Conservation (phyloP, 1,139 yeast genomes). For the Suhomyces wounanorum region DNA sequence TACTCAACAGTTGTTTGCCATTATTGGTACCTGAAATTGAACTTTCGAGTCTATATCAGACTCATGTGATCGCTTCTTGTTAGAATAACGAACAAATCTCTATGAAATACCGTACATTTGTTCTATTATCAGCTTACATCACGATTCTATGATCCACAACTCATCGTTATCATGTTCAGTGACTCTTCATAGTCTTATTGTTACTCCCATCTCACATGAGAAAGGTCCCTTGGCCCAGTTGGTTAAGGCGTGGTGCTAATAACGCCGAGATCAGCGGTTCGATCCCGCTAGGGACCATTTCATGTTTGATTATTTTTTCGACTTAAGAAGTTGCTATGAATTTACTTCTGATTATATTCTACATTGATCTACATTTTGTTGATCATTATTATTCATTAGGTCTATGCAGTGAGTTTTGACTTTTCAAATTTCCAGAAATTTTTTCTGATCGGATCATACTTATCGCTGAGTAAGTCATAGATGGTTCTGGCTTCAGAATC, state of each 20-base stretch:
- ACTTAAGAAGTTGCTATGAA: no score
- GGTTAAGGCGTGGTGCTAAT: slow-evolving; percentile 32
- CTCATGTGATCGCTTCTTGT: no score
- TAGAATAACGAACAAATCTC: no score
- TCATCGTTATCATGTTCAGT: no score
- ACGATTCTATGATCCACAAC: no score
- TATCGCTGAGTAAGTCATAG: slow-evolving; percentile 49
- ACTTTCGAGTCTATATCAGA: no score
- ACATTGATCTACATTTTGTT: background rate
- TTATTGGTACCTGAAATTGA: no score
- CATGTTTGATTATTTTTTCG: background rate
- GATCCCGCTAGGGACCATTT: slow-evolving; percentile 31
- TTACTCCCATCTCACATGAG: background rate
- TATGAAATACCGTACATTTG: no score
- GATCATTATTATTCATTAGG: background rate
- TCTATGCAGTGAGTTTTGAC: slow-evolving; percentile 9
- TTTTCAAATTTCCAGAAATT: slow-evolving; percentile 60
- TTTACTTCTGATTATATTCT: no score
- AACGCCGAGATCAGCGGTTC: slow-evolving; percentile 35
- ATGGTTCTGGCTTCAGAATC: slow-evolving; percentile 38
- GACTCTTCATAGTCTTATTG: background rate
- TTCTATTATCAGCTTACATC: no score
- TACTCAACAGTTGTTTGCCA: no score
- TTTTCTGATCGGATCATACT: slow-evolving; percentile 66
- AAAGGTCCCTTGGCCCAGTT: slow-evolving; percentile 21